Evolutionary conservation across 306 rosid genomes (phyloP), one percentile per base, ranked within the genome.

Genomic region (Malus asiatica): DNA sequence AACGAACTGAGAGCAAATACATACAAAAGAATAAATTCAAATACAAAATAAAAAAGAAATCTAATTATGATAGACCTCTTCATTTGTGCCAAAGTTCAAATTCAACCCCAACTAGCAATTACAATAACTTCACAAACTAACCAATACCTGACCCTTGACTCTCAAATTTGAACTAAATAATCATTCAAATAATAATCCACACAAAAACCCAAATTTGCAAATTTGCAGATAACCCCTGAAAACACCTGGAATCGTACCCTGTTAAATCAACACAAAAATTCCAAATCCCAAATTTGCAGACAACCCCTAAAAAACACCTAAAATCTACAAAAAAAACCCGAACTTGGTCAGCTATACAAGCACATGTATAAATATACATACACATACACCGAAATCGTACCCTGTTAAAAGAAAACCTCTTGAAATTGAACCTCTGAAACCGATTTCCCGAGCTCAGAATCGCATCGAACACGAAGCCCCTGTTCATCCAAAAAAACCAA

Each of bases 391-490:
- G n/a, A 75, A 76, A 27, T 60, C 78, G 85, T 77, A 69, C 89
- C 92, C 90, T 83, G 78, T 32, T 30, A 48, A 74, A 76, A 32
- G 23, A 6, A 77, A 83, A 64, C 51, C 55, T 25, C 70, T 11
- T 71, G 75, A 88, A 86, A 74, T 51, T 58, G 77, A 86, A 86
- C 82, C 88, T 76, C 77, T 27, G 58, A 65, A 65, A 70, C 76
- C 80, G 89, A 86, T 87, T 89, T 85, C 82, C 79, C 16, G 76
- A 82, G 85, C 84, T 86, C 87, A 86, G 74, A 75, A 81, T 81
- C 90, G 90, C 84, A 90, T 89, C 82, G 81, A 68, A 82, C 63
- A 51, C 68, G 46, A 83, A 77, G 35, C 86, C 84, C 76, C 80
- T 35, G 53, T 72, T 45, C 66, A 72, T 9, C 33, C 29, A 70